These are phyloP conservation scores for Leucosporidium scottii DNA, from an alignment of 768 basidiomycete species.

Conservation along the genomic window DNA sequence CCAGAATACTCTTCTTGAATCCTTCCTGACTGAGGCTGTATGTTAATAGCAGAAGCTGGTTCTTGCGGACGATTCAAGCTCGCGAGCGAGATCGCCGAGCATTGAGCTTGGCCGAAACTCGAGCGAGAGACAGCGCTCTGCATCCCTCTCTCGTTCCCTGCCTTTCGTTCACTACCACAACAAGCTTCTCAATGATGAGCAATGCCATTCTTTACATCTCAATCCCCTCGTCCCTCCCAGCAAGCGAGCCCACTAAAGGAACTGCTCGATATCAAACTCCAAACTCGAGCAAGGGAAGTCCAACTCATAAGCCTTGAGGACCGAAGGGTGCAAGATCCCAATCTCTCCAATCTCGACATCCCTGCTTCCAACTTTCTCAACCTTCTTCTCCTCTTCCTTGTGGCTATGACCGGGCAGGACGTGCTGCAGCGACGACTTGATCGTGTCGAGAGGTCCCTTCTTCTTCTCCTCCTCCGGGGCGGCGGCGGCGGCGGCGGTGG, in stretches of 20 bases:
- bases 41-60: too few relatives aligned
- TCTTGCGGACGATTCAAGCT: too few relatives aligned
- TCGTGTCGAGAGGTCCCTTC: conserved; percentile 38
- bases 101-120: too few relatives aligned
- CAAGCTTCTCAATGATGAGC: too few relatives aligned
- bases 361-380: neutral
- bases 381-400: conserved; percentile 24
- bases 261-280: conserved; percentile 91
- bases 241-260: conserved; percentile 51
- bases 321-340: conserved; percentile 86
- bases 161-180: too few relatives aligned
- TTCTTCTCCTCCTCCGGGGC: neutral
- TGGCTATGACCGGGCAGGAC: conserved; percentile 34
- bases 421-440: conserved; percentile 49
- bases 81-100: too few relatives aligned
- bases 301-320: conserved; percentile 88
- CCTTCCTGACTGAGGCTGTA: too few relatives aligned
- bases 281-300: conserved; percentile 87
- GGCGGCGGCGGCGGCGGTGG: conserved; percentile 9
- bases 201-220: too few relatives aligned
- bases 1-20: too few relatives aligned
- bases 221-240: too few relatives aligned
- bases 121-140: too few relatives aligned
- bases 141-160: too few relatives aligned
- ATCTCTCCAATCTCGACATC: conserved; percentile 80